A percentile compares a stretch with the other conserved stretches of the same genome.
Evolutionary conservation across 2,329 filamentous ascomycete species (phyloP).

Genomic region (Xenoacremonium recifei): DNA sequence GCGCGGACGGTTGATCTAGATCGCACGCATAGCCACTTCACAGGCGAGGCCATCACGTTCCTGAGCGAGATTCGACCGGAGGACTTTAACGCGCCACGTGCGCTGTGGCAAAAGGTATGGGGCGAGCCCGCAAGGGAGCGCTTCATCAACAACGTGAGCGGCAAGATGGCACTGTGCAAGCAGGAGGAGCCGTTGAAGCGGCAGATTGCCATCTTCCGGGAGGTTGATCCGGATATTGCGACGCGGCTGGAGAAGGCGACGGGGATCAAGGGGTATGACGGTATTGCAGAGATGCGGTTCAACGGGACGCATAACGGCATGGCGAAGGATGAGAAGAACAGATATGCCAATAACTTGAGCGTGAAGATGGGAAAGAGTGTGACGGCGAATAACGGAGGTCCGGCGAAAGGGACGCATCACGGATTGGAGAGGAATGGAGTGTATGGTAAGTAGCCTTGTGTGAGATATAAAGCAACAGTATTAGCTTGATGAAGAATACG

Average conservation of each 20-base stretch:
- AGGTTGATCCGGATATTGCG: slow-evolving; percentile 59
- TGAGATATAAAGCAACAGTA: neutral
- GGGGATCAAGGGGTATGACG: slow-evolving; percentile 39
- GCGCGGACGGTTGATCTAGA: neutral
- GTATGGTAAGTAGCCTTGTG: neutral
- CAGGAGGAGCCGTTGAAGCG: slow-evolving; percentile 61
- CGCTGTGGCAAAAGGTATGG: neutral
- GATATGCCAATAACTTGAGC: neutral
- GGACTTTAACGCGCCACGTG: slow-evolving; percentile 1
- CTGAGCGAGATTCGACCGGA: neutral
- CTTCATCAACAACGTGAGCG: slow-evolving; percentile 59
- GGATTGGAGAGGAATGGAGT: neutral
- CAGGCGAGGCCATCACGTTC: slow-evolving; percentile 1
- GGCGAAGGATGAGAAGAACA: neutral
- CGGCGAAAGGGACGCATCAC: neutral
- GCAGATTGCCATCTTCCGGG: slow-evolving; percentile 64
- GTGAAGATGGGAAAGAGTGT: neutral
- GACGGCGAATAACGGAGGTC: neutral
- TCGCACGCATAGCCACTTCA: neutral
- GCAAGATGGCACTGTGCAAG: slow-evolving; percentile 59
- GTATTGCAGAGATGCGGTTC: neutral
- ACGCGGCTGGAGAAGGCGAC: slow-evolving; percentile 60
- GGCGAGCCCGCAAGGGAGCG: slow-evolving; percentile 25
- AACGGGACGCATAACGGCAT: slow-evolving; percentile 1
- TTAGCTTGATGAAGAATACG: neutral